phyloP scores from a whole-genome alignment of 2,329 filamentous ascomycete species.

The Stachybotrys echinatus region DNA sequence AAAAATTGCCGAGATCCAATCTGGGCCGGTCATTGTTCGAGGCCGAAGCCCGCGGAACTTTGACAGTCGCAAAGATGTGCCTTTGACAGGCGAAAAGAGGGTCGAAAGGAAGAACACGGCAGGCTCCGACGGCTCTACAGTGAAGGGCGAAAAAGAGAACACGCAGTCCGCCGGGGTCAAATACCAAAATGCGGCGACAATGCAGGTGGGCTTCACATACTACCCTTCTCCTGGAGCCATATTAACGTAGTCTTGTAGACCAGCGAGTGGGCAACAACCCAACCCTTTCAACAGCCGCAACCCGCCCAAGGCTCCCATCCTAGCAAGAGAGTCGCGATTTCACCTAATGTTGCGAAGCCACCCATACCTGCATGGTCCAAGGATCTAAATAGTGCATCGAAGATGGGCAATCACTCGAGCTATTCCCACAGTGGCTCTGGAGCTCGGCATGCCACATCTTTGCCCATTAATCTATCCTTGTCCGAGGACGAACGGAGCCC shows the following conservation, averaged over 20 bases:
- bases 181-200: constrained; percentile 26
- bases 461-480: constrained; percentile 48
- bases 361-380: constrained; percentile 47
- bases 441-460: constrained; percentile 20
- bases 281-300: constrained; percentile 25
- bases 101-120: constrained; percentile 38
- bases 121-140: constrained; percentile 22
- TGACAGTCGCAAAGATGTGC: constrained; percentile 81
- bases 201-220: constrained; percentile 20
- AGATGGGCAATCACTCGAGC: constrained; percentile 11
- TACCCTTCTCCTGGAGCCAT: neutral
- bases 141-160: constrained; percentile 28
- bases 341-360: constrained; percentile 44
- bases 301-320: constrained; percentile 38
- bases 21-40: constrained; percentile 90
- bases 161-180: constrained; percentile 20
- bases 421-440: constrained; percentile 14
- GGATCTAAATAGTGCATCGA: constrained; percentile 22
- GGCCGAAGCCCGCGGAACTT: constrained; percentile 92
- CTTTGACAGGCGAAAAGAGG: constrained; percentile 55
- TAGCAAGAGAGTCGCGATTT: constrained; percentile 47
- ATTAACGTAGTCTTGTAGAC: constrained; percentile 19
- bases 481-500: constrained; percentile 58
- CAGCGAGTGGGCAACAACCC: constrained; percentile 40
- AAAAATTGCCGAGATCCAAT: constrained; percentile 78